These are phyloP conservation scores for Dendrobium nobile DNA, from an alignment of 106 monocot genomes.

Conservation along the genomic window DNA sequence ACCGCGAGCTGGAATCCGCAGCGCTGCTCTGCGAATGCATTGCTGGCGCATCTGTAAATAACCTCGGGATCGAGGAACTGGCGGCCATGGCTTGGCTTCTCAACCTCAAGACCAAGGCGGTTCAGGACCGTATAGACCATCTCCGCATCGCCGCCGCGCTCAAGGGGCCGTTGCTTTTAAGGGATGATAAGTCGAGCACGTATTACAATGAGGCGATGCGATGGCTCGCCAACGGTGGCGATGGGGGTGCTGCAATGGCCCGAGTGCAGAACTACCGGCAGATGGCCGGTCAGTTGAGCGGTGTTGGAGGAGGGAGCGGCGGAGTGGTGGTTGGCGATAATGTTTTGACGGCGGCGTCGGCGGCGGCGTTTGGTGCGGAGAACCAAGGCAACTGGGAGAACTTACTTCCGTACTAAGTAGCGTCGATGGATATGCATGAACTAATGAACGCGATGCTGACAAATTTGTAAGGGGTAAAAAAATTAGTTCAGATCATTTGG, in stretches of 20 bases:
- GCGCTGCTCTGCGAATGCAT: background rate
- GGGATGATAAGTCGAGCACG: background rate
- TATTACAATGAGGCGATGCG: background rate
- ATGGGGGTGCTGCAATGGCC: background rate
- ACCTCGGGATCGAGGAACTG: background rate
- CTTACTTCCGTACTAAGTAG: background rate
- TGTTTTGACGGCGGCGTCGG: background rate
- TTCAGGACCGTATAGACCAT: background rate
- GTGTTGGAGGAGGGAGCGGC: background rate
- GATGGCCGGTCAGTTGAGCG: background rate
- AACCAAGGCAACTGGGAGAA: background rate
- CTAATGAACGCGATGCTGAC: too few relatives aligned
- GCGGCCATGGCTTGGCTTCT: background rate
- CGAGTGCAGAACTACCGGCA: background rate
- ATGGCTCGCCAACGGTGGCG: background rate
- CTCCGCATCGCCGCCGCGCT: background rate
- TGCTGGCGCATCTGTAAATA: background rate
- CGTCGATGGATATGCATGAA: background rate
- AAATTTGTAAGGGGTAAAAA: too few relatives aligned
- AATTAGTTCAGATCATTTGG: too few relatives aligned
- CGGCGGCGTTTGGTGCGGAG: background rate
- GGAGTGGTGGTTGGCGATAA: background rate
- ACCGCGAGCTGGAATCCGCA: background rate
- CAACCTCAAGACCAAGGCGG: background rate
- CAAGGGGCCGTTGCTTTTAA: background rate